Conservation (phyloP, 73 alveolate species). For the Paramecium octaurelia region DNA sequence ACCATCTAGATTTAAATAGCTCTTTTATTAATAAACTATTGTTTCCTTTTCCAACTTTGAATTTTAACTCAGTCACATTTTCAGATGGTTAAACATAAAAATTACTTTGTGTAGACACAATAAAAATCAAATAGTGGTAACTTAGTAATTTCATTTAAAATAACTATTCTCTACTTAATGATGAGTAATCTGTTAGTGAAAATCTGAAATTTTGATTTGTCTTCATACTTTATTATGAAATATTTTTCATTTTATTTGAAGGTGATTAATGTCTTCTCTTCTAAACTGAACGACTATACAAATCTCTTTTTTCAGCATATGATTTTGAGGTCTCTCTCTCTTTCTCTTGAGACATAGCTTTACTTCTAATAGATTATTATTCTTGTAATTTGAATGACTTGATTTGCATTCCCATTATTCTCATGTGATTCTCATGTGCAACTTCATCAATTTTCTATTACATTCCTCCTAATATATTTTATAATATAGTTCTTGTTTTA, state of each 20-base stretch:
- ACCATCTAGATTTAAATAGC: slow-evolving; percentile 35
- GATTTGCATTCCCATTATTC: slow-evolving; percentile 39
- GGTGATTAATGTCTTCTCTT: slow-evolving; percentile 4
- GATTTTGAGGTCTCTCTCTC: slow-evolving; percentile 25
- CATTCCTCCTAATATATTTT: slow-evolving; percentile 15
- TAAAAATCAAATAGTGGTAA: slow-evolving; percentile 18
- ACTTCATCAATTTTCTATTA: background rate
- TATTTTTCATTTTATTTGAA: background rate
- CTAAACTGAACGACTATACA: background rate
- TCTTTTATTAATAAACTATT: slow-evolving; percentile 16
- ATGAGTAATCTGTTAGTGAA: slow-evolving; percentile 26
- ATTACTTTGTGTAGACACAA: background rate
- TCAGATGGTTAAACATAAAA: background rate
- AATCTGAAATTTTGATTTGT: slow-evolving; percentile 10
- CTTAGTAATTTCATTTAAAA: slow-evolving; percentile 7
- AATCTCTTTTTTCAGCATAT: background rate
- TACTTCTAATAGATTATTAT: background rate
- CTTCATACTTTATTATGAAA: background rate
- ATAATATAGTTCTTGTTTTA: background rate
- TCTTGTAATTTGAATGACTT: slow-evolving; percentile 25
- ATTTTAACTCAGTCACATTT: background rate
- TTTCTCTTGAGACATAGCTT: slow-evolving; percentile 3
- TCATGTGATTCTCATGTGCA: slow-evolving; percentile 27
- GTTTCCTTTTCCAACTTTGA: slow-evolving; percentile 38
- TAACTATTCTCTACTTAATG: slow-evolving; percentile 18